A percentile compares a stretch with the other conserved stretches of the same genome.
Conservation (phyloP, 805 yeast genomes). For the Zygosaccharomyces bisporus region DNA sequence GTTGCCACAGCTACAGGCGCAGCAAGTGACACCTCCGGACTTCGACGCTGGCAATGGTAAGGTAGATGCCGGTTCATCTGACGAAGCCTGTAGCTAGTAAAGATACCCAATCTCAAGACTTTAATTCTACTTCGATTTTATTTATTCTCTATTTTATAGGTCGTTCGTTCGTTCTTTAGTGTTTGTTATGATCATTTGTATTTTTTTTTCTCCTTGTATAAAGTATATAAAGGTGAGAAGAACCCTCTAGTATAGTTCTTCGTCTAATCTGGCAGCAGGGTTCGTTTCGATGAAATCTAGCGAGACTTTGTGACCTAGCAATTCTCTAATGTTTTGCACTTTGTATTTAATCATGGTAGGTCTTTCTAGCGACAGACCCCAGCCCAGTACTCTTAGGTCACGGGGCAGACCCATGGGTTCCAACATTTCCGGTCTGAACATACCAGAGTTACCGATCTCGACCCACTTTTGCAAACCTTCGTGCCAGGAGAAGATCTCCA, state of each 20-base stretch:
- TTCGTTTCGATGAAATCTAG: constrained; percentile 91
- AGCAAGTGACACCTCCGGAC: constrained; percentile 4
- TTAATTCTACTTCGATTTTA: not conserved
- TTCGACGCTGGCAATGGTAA: not conserved
- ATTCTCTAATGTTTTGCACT: constrained; percentile 91
- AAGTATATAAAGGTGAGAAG: not conserved
- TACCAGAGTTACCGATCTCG: constrained; percentile 98
- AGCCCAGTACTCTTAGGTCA: constrained; percentile 90
- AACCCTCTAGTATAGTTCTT: constrained; percentile 44
- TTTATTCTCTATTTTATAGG: constrained; percentile 5
- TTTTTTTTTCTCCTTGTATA: constrained; percentile 1
- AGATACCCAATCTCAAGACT: not conserved
- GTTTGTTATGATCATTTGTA: not conserved
- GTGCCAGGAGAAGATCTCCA: constrained; percentile 97
- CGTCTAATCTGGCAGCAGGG: constrained; percentile 97
- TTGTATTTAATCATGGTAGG: constrained; percentile 99
- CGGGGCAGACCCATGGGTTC: constrained; percentile 97
- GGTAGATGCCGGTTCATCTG: constrained; percentile 8
- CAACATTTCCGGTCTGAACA: constrained; percentile 99
- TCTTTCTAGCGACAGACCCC: constrained; percentile 96
- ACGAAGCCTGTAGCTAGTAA: constrained; percentile 1
- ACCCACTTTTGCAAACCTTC: constrained; percentile 95
- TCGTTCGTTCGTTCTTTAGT: constrained; percentile 3
- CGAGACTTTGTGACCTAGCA: constrained; percentile 94
- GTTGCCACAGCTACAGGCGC: not conserved